Percentiles rank a stretch among this genome's conserved stretches.
Evolutionary conservation across 495 filamentous ascomycete species (phyloP).

Genomic region (Margaritispora aquatica): DNA sequence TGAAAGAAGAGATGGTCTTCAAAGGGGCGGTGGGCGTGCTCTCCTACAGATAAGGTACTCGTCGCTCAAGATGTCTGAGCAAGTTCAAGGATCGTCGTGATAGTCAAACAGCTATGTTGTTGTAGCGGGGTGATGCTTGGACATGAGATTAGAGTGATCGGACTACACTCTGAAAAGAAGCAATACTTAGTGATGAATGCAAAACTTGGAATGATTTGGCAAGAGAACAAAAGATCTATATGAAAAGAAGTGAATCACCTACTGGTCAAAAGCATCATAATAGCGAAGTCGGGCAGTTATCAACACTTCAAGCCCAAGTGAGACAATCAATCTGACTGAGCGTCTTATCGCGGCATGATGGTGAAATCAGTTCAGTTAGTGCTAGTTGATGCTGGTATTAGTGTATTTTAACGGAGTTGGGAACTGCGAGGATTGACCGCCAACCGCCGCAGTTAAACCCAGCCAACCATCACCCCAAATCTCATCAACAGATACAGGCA

Average conservation of each 20-base stretch:
- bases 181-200: too few relatives aligned
- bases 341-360: slow-evolving; percentile 13
- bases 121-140: background rate
- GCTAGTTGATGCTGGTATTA: background rate
- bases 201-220: too few relatives aligned
- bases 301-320: background rate
- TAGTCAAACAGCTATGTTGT: background rate
- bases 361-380: slow-evolving; percentile 12
- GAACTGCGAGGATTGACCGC: background rate
- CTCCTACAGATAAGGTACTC: too few relatives aligned
- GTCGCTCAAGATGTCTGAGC: too few relatives aligned
- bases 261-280: too few relatives aligned
- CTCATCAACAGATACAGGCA: background rate
- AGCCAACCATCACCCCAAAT: background rate
- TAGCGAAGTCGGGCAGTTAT: too few relatives aligned
- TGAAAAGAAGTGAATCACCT: too few relatives aligned
- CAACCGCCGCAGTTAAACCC: background rate
- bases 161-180: too few relatives aligned
- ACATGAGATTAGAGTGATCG: background rate
- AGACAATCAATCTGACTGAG: background rate
- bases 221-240: too few relatives aligned
- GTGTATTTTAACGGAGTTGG: slow-evolving; percentile 2
- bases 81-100: background rate
- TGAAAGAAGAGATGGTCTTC: too few relatives aligned
- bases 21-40: too few relatives aligned